Evolutionary conservation across 2,329 filamentous ascomycete species (phyloP).

Genomic region (Sclerotinia minor): DNA sequence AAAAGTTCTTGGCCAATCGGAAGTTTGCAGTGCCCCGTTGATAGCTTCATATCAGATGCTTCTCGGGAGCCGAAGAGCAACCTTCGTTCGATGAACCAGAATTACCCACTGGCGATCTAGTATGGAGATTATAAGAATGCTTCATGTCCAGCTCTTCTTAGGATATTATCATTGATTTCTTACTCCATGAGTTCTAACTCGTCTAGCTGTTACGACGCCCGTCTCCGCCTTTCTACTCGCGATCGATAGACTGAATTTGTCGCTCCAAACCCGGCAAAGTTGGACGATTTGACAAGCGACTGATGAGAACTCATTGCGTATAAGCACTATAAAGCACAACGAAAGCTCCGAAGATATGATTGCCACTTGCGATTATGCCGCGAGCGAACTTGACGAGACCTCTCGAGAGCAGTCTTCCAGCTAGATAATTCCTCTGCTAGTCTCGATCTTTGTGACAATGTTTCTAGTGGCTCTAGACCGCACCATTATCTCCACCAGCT

Average conservation of each 20-base stretch:
- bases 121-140: not conserved
- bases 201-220: too few species aligned
- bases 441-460: slow-evolving; percentile 25
- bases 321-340: not conserved
- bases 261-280: not conserved
- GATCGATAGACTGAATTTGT: too few species aligned
- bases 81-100: not conserved
- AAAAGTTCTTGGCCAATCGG: not conserved
- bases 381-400: not conserved
- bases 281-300: not conserved
- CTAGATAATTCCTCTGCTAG: slow-evolving; percentile 7
- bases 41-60: too few species aligned
- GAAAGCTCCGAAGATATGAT: not conserved
- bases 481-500: not conserved
- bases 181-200: too few species aligned
- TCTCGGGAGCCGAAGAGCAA: not conserved
- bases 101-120: too few species aligned
- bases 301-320: not conserved
- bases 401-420: not conserved
- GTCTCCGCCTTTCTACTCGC: too few species aligned
- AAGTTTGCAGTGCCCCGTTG: not conserved
- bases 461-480: slow-evolving; percentile 28
- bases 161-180: not conserved
- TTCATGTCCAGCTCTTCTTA: not conserved
- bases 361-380: not conserved